phyloP scores from a whole-genome alignment of 192 early-diverging fungal species.

The Coemansia guatemalensis region DNA sequence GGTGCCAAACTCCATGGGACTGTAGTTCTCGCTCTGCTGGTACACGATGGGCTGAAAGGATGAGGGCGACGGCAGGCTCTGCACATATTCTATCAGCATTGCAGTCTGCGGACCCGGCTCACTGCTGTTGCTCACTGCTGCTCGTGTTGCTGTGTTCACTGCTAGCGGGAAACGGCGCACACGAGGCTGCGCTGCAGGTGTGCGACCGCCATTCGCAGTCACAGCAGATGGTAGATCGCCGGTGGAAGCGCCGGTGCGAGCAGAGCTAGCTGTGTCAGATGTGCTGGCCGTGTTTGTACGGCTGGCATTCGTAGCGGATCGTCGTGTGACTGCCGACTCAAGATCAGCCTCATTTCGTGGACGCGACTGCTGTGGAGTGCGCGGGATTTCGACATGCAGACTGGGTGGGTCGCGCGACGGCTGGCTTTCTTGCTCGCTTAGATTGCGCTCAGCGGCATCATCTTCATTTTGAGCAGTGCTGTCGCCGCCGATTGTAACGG shows the following conservation, averaged over 20 bases:
- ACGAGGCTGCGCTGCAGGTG: slow-evolving; percentile 4
- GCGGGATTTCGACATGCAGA: slow-evolving; percentile 44
- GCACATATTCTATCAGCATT: slow-evolving; percentile 57
- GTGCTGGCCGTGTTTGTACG: slow-evolving; percentile 18
- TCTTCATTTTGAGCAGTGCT: slow-evolving; percentile 3
- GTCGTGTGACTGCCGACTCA: slow-evolving; percentile 8
- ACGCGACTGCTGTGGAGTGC: slow-evolving; percentile 8
- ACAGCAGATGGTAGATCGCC: slow-evolving; percentile 4
- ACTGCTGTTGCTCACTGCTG: slow-evolving; percentile 10
- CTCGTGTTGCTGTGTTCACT: slow-evolving; percentile 42
- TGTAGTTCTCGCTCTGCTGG: slow-evolving; percentile 68
- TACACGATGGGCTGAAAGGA: slow-evolving; percentile 77
- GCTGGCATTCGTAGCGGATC: slow-evolving; percentile 13
- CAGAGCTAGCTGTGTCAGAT: slow-evolving; percentile 11
- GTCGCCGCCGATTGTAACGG: neutral
- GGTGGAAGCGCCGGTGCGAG: slow-evolving; percentile 9
- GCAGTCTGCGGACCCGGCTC: slow-evolving; percentile 72
- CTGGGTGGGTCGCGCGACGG: slow-evolving; percentile 18
- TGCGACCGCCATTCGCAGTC: neutral
- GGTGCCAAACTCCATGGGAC: slow-evolving; percentile 72
- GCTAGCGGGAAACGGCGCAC: slow-evolving; percentile 44
- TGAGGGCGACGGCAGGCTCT: slow-evolving; percentile 75
- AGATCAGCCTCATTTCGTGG: slow-evolving; percentile 11
- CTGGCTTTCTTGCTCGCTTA: slow-evolving; percentile 1
- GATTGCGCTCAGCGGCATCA: neutral